Base-by-base conservation (phyloP, 2,329 filamentous ascomycete genomes). In the Pezicula radicicola region DNA sequence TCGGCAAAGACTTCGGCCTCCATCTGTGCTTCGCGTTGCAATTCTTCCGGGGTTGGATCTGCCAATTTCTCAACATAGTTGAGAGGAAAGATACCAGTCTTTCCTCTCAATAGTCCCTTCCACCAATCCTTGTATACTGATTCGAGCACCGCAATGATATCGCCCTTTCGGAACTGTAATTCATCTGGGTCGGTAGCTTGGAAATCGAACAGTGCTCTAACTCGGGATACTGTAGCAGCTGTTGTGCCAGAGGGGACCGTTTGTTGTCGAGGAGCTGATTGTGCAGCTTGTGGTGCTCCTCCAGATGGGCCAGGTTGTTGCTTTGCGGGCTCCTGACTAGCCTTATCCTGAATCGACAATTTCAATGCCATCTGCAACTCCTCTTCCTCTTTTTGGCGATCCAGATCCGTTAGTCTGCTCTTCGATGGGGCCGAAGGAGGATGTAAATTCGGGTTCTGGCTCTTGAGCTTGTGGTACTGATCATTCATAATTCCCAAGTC, bases 41-140 rank as follows among this genome's bases (percentile, higher is more conserved):
- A 72, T 76, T 99, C 94, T 61, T 97, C 93, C 16, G 87, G 86
- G 0, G 94, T 97, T 5, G 94, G 94, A 66, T 99, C 94, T 50
- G 92, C 85, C 58, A 99, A 77, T 72, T 99, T 99, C 74, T 99
- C 94, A 15, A 99, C 94, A 66, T 99, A 99, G 74, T 99, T 99
- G 59, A 99, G 80, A 6, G 94, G 94, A 71, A 99, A 99, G 59
- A 99, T 99, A 62, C 94, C 94, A 6, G 91, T 97, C 70, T 97
- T 91, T 18, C 94, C 94, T 66, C 92, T 85, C 53, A 99, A 75
- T 40, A 92, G 96, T 1, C 94, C 94, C 63, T 96, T 93, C 94
- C 94, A 99, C 94, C 94, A 99, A 70, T 99, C 94, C 72, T 97
- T 99, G 75, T 95, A 99, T 2, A 97, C 94, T 1, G 92, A 97